These are phyloP conservation scores for Berberis vulgaris DNA, from an alignment of 164 flowering plant genomes.

Conservation along the genomic window DNA sequence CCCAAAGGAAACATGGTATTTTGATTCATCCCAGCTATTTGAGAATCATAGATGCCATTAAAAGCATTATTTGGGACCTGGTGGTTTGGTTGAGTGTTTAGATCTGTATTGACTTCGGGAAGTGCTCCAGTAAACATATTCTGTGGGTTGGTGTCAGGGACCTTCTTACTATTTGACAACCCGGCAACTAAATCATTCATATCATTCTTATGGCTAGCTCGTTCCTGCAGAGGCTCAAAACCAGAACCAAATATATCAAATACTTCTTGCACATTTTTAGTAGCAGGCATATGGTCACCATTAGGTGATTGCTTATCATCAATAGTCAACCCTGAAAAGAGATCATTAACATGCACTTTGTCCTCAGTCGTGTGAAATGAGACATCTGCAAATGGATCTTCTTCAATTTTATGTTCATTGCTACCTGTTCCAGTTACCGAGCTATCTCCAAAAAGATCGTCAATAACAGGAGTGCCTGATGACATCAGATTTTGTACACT, in stretches of 20 bases:
- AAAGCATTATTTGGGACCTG: conserved; percentile 2
- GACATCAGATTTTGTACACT: conserved; percentile 13
- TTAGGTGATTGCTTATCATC: conserved; percentile 28
- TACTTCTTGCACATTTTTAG: conserved; percentile 29
- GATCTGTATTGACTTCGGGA: conserved; percentile 25
- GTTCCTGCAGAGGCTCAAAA: conserved; percentile 25
- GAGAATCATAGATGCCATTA: conserved; percentile 32
- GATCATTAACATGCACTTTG: conserved; percentile 40
- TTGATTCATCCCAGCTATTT: conserved; percentile 29
- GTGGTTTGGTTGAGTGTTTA: conserved; percentile 18
- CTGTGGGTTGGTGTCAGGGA: conserved; percentile 25
- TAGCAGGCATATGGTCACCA: conserved; percentile 16
- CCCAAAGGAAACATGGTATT: conserved; percentile 41
- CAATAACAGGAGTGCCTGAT: conserved; percentile 38
- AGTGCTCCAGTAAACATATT: conserved; percentile 15
- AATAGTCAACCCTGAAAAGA: conserved; percentile 68
- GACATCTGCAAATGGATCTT: conserved; percentile 82
- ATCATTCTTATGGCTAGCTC: conserved; percentile 20
- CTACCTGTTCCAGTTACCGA: conserved; percentile 18
- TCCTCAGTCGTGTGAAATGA: conserved; percentile 57
- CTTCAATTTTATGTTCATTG: conserved; percentile 36
- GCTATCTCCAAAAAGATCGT: conserved; percentile 74
- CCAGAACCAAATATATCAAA: conserved; percentile 59
- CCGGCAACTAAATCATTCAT: conserved; percentile 51
- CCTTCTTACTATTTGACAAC: conserved; percentile 31